Evolutionary conservation across 2,329 filamentous ascomycete genomes (phyloP), one percentile per base, ranked within the genome.

Genomic region (Cyphellophora europaea): DNA sequence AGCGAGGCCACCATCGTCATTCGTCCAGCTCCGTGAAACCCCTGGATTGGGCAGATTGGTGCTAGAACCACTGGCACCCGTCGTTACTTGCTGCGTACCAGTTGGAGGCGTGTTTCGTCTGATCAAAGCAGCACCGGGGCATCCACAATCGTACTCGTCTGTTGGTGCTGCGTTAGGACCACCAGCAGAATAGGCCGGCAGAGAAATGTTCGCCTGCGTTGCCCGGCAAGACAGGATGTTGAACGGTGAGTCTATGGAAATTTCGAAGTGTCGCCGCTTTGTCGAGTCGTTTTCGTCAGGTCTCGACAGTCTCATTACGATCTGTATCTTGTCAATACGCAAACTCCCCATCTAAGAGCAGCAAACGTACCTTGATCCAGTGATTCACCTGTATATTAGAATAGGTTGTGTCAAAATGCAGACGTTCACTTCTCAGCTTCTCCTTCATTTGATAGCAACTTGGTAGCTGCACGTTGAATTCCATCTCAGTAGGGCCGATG

Each of bases 211-310:
- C 32, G 84, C 81, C 55, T 91, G 83, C 1, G 86, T 93, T n/a
- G 88, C 87, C 43, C 83, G 83, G 63, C 88, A 95, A 43, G 88
- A 89, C 31, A 94, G 79, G 30, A 94, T 85, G 42, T 89, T 89
- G 54, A 95, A 89, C 1, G 88, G 88, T 2, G 87, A 94, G 59
- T 95, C 88, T 49, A 95, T 95, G 47, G 86, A 93, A 50, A 94
- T 94, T 58, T 95, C 88, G 48, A 93, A 95, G 54, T 94, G 88
- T 19, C 87, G 75, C 44, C 87, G 76, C 53, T 88, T 88, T 1
- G 67, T 68, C 0, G 86, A 78, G 50, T 93, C 83, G 8, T 79
- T 76, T 25, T 79, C 73, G 49, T 94, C 88, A 11, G 82, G 66
- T 49, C 85, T 86, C 18, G 87, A 94, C 30, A 95, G 79, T 34